These are phyloP conservation scores for Rhizomucor miehei DNA, from an alignment of 371 early-diverging fungal species.

Conservation along the genomic window DNA sequence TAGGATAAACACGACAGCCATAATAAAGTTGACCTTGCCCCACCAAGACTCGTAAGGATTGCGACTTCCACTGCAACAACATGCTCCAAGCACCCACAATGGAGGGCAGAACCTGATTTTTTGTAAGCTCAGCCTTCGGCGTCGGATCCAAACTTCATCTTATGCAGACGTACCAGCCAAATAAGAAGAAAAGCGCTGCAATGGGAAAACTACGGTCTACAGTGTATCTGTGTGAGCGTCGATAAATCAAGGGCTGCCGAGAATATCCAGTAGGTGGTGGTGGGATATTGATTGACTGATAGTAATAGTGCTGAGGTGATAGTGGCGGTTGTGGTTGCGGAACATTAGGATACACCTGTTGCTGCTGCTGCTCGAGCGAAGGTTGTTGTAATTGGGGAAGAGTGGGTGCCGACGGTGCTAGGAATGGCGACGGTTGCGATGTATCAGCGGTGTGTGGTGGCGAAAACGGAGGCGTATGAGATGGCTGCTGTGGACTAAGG, in stretches of 20 bases:
- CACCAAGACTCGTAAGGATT: slow-evolving; percentile 26
- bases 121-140: not conserved
- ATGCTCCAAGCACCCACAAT: slow-evolving; percentile 23
- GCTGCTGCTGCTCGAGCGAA: slow-evolving; percentile 1
- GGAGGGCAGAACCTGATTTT: slow-evolving; percentile 18
- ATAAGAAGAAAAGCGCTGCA: slow-evolving; percentile 19
- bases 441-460: not conserved
- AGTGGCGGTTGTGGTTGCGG: slow-evolving; percentile 3
- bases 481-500: slow-evolving; percentile 3
- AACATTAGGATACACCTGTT: slow-evolving; percentile 1
- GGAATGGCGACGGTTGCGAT: not conserved
- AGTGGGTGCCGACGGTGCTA: not conserved
- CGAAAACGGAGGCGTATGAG: slow-evolving; percentile 7
- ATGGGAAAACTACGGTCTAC: slow-evolving; percentile 21
- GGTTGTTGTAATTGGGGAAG: not conserved
- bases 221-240: not conserved
- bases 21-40: slow-evolving; percentile 18
- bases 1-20: slow-evolving; percentile 18
- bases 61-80: slow-evolving; percentile 21
- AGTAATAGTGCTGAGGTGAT: slow-evolving; percentile 4
- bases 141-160: too few relatives aligned
- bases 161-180: slow-evolving; percentile 17
- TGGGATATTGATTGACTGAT: slow-evolving; percentile 14
- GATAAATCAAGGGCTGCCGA: not conserved
- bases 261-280: slow-evolving; percentile 2